Evolutionary conservation across 768 basidiomycete species (phyloP), one percentile per base, ranked within the genome.

Genomic region (Russula sp.): DNA sequence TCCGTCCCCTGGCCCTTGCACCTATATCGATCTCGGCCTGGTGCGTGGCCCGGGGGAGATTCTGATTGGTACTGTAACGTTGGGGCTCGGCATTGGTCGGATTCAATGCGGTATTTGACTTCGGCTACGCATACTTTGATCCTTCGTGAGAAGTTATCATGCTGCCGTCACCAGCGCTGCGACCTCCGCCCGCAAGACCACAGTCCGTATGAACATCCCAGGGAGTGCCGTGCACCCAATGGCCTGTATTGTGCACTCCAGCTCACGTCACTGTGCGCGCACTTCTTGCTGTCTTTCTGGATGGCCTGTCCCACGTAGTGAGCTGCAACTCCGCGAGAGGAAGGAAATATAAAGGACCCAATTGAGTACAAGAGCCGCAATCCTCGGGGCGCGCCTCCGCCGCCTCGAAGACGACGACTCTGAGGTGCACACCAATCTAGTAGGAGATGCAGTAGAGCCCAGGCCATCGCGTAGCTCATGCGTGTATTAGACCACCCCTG

Each of bases 221-320:
- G 93, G 91, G 5, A 98, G 77, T 1, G 82, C 75, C 0, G 94
- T 91, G 52, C 82, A 83, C 2, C 82, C 75, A 31, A 98, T 94
- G 13, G 79, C 73, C 16, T 89, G 84, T 68, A 98, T 98, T 51
- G 91, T 84, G 66, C 83, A 27, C 22, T 27, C 77, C 2, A 99
- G 82, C 32, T 94, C 6, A 79, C 73, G 3, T 92, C 82, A 1
- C 96, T 97, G 61, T 84, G 78, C 53, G 83, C 83, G 4, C 96
- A 97, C 73, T 99, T 97, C 72, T 96, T 98, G 6, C 97, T 97
- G 10, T 96, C 96, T 75, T 99, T 98, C 34, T 98, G 77, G 62
- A 99, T 98, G 9, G 32, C 8, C 6, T 9, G 3, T 16, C 8
- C 8, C 42, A 42, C 37, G 16, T n/a, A 3, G 32, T 37, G 22